Base-by-base conservation (phyloP, 2,329 filamentous ascomycete species). In the Drechslerella stenobrocha region DNA sequence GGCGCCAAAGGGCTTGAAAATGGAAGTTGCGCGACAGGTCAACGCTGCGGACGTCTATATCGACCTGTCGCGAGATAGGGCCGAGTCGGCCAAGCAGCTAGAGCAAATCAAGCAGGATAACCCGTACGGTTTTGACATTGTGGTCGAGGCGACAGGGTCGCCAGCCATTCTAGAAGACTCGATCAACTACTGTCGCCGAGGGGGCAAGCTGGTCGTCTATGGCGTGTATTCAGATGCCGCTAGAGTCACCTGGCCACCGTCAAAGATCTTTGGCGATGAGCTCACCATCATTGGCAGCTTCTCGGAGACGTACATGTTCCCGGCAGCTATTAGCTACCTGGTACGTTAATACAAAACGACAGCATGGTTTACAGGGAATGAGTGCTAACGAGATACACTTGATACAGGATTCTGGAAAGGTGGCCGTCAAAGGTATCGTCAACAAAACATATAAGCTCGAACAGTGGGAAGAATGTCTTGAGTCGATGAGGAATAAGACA, bases 361-460 rank as follows among this genome's bases (percentile, higher is more conserved):
- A 1, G 77, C 76, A 45, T 75, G 70, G 76, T 6, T 24, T 23
- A 48, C 8, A n/a, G 35, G 11, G 18, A 46, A 75, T 6, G 72
- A 74, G 65, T 76, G 53, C 76, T 8, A 72, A 74, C 67, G 75
- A 76, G 53, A 79, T 84, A 26, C 15, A n/a, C 1, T 20, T 13
- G 4, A 23, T 55, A 7, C 40, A 64, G 59, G 81, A 84, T 73
- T 80, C 78, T 15, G 82, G 83, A 58, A 84, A 83, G 75, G 79
- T 86, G 71, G 83, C 81, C 76, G 81, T 87, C 51, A 78, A 81
- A 52, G 86, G 86, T 2, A 87, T 89, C 56, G 86, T 88, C 70
- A 87, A 88, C 77, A 88, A 87, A 79, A 82, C 80, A 3, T 89
- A 85, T 78, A 85, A 81, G 77, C 79, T 89, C n/a, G 86, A 89